Base-by-base conservation (phyloP, 2,329 filamentous ascomycete species). In the Clonostachys rhizophaga region DNA sequence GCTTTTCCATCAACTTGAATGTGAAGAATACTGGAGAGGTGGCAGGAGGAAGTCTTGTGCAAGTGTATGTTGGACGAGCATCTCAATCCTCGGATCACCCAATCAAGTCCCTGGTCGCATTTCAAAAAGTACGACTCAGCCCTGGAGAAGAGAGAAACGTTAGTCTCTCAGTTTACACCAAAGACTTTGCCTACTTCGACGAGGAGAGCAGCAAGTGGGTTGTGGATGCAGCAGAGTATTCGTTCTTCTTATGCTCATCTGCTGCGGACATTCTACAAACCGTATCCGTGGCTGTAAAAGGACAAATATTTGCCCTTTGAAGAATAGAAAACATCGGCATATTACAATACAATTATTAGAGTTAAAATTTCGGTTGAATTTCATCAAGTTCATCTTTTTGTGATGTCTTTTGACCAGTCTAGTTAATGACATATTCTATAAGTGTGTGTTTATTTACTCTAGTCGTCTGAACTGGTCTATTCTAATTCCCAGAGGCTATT, bases 11-110 rank as follows among this genome's bases (percentile, higher is more conserved):
- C 4, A 65, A 64, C 0, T 65, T 79, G 5, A 68, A 67, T 0
- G 64, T 88, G 5, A 71, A 69, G 24, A 88, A 88, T 57, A 77
- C 70, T 0, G 84, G 84, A 13, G 40, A 49, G 0, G 54, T 69
- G 0, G 56, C 64, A 3, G 79, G 78, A 17, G 65, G 71, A 11
- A 65, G 69, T 12, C 73, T 84, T 9, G 72, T 80, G 2, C 79
- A 84, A 46, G 54, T 81, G 6, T 84, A 83, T 56, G 58, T 44
- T 5, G 58, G 58, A 3, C 50, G 46, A 17, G 36, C 42, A 6
- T 43, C 45, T 4, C 17, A 33, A 1, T 49, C 40, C 13, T 5
- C 42, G 3, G 54, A 55, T 2, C 58, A 62, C 20, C 62, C 62
- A 0, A 36, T 57, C 14, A 65, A 65, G 46, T 35, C 50, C 9